Base-by-base conservation (phyloP, 805 yeast species). In the Saturnispora diversa region DNA sequence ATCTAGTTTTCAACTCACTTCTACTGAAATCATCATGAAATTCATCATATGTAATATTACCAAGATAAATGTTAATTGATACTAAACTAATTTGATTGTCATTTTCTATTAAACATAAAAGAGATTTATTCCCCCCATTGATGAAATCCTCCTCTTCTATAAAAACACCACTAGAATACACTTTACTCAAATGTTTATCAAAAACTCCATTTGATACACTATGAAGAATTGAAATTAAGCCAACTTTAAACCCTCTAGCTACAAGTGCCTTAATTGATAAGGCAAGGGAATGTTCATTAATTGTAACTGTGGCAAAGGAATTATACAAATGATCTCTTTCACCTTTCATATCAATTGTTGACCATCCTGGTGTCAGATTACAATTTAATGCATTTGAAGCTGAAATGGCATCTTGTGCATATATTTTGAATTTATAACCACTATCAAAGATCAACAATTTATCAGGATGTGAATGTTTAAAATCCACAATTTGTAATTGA, bases 341-440 rank as follows among this genome's bases (percentile, higher is more conserved):
- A 10, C 44, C 41, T 2, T 70, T 64, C n/a, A 66, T 66, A 11
- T 68, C 69, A 29, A 77, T 74, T 5, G 77, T 50, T 3, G 73
- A 62, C 55, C 78, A 75, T 0, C 95, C 95, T 0, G 83, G 82
- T 1, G 84, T 67, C 17, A 81, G 65, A 75, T 77, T 78, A 31
- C 84, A 81, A 44, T 81, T 77, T 25, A 87, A 59, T 10, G 80
- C 68, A 35, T 68, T 63, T 10, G 94, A 70, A 0, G 80, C 95
- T 4, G 64, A 62, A 11, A 66, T 68, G 0, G 97, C 97, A 60
- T 90, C 97, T 40, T 77, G 70, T 1, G 94, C 95, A 56, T 75
- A 85, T 45, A 88, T 79, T 53, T 84, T 84, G 62, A 77, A 92
- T 58, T 86, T 87, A 63, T 90, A 92, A 0, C 98, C 98, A 3